A percentile compares a stretch with the other conserved stretches of the same genome.
phyloP scores from a whole-genome alignment of 176 grass and related monocot genomes.

The Aegilops longissima region DNA sequence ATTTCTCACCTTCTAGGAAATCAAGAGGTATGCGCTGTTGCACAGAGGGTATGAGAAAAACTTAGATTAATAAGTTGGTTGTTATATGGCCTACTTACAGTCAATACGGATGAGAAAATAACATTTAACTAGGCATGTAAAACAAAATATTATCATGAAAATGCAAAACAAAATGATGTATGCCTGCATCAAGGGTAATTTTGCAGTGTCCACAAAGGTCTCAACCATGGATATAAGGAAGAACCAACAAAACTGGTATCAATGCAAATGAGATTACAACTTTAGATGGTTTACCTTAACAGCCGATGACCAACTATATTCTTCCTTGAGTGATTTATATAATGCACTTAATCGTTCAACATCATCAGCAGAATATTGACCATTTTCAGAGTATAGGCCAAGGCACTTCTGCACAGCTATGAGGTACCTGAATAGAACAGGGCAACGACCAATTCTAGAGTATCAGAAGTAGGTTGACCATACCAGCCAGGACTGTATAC shows the following conservation, averaged over 20 bases:
- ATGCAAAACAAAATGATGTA: constrained; percentile 1
- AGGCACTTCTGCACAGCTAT: constrained; percentile 91
- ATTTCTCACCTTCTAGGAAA: constrained; percentile 85
- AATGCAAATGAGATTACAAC: background rate
- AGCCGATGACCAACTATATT: constrained; percentile 92
- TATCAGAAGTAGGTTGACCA: constrained; percentile 14
- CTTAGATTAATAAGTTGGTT: background rate
- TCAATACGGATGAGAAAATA: background rate
- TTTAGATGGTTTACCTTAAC: constrained; percentile 70
- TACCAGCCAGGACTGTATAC: background rate
- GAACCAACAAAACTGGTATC: constrained; percentile 9
- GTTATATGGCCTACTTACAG: constrained; percentile 3
- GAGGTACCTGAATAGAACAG: constrained; percentile 66
- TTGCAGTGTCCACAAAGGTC: background rate
- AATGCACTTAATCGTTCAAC: constrained; percentile 66
- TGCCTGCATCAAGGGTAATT: background rate
- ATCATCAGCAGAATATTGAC: constrained; percentile 71
- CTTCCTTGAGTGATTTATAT: constrained; percentile 81
- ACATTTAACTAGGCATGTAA: background rate
- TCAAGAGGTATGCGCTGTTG: constrained; percentile 96
- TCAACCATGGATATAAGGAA: constrained; percentile 3
- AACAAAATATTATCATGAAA: background rate
- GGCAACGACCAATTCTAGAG: constrained; percentile 14
- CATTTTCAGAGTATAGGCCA: constrained; percentile 79
- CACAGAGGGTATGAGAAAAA: constrained; percentile 26